Evolutionary conservation across 164 flowering plant genomes (phyloP).

Genomic region (Dillenia suffruticosa): DNA sequence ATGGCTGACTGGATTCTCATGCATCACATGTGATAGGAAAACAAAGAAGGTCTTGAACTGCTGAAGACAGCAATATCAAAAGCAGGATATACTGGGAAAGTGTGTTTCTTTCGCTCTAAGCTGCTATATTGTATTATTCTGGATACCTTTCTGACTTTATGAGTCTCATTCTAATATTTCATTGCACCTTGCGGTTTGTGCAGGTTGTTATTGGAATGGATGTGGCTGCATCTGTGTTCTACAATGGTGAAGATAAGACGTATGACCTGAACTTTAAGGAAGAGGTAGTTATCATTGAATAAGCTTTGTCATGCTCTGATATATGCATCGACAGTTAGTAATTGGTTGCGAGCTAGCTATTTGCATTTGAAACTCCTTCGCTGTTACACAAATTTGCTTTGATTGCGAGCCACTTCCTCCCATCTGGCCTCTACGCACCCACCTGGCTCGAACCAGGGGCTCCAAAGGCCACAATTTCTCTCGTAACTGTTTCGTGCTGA

Average conservation of each 20-base stretch:
- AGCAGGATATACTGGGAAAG: slow-evolving; percentile 47
- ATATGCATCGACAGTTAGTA: no score
- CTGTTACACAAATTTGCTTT: no score
- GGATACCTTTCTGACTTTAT: background rate
- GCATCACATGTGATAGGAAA: slow-evolving; percentile 22
- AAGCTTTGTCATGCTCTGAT: no score
- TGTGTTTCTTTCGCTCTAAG: slow-evolving; percentile 7
- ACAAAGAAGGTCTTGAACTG: slow-evolving; percentile 47
- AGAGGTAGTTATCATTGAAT: slow-evolving; percentile 11
- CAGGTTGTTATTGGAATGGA: slow-evolving; percentile 44
- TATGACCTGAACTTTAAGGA: slow-evolving; percentile 40
- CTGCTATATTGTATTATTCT: background rate
- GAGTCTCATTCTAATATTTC: background rate
- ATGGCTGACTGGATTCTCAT: no score
- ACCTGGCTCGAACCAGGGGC: no score
- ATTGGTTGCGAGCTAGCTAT: no score
- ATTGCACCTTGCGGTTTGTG: background rate
- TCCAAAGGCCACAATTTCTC: no score
- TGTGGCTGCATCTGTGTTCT: slow-evolving; percentile 43
- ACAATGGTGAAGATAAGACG: slow-evolving; percentile 28
- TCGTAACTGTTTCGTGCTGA: no score
- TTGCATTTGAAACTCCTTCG: no score
- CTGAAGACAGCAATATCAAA: slow-evolving; percentile 42
- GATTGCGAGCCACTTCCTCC: no score
- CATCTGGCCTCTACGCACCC: no score